Percentiles rank a stretch among this genome's conserved stretches.
Conservation (phyloP, 1,139 yeast species). For the Suhomyces chickasaworum region DNA sequence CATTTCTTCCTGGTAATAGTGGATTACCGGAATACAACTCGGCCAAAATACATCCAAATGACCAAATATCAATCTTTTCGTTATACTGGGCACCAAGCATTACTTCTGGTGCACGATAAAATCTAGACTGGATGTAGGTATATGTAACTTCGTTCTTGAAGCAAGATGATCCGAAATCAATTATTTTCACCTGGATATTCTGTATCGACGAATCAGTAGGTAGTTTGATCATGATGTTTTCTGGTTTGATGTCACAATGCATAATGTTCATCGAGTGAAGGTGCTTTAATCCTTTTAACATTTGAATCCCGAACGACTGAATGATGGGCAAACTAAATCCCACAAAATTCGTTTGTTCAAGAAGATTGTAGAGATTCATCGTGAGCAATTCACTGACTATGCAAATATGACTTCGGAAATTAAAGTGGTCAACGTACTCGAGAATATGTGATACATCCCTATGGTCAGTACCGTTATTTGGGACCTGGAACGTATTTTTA, state of each 20-base stretch:
- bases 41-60: constrained; percentile 28
- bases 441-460: constrained; percentile 39
- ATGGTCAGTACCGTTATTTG: constrained; percentile 15
- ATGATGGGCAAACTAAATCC: constrained; percentile 63
- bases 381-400: constrained; percentile 75
- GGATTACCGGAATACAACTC: constrained; percentile 27
- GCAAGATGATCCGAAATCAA: constrained; percentile 69
- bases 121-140: constrained; percentile 65
- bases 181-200: constrained; percentile 49
- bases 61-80: constrained; percentile 42
- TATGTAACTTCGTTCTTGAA: constrained; percentile 47
- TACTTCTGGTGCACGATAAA: constrained; percentile 78
- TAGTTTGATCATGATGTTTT: constrained; percentile 57
- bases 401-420: constrained; percentile 82
- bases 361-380: constrained; percentile 64
- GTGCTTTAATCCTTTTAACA: constrained; percentile 60
- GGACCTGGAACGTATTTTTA: background rate
- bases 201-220: constrained; percentile 23
- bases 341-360: constrained; percentile 59
- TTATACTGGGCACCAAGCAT: constrained; percentile 76
- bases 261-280: constrained; percentile 60
- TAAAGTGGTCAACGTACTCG: constrained; percentile 67
- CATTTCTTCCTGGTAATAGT: constrained; percentile 26
- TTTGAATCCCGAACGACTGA: constrained; percentile 52
- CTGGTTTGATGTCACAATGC: constrained; percentile 82